Evolutionary conservation across 1,139 yeast species (phyloP).

Genomic region (Geotrichum klebahnii): DNA sequence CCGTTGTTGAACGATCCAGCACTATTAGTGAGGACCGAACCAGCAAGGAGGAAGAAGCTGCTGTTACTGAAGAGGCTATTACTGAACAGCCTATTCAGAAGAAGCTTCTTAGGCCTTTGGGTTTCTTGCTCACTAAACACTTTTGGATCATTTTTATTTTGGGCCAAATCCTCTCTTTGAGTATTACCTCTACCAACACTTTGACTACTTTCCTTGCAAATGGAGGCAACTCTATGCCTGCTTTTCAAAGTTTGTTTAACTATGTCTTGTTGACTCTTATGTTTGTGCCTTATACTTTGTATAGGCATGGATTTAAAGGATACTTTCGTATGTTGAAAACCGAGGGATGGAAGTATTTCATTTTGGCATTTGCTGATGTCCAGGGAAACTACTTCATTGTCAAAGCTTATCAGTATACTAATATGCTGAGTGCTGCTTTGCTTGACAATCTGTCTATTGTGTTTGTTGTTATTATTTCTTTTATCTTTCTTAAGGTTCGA

Average conservation of each 20-base stretch:
- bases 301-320: constrained; percentile 39
- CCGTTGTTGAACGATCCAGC: background rate
- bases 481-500: constrained; percentile 42
- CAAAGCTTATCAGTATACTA: constrained; percentile 45
- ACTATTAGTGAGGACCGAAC: background rate
- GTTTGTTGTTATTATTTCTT: constrained; percentile 43
- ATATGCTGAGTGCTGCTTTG: constrained; percentile 43
- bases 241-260: constrained; percentile 44
- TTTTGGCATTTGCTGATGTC: constrained; percentile 45
- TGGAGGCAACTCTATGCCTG: constrained; percentile 43
- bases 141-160: constrained; percentile 44
- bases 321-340: constrained; percentile 33
- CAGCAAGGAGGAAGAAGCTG: constrained; percentile 3
- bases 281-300: constrained; percentile 42
- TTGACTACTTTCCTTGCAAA: constrained; percentile 42
- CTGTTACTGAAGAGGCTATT: background rate
- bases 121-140: constrained; percentile 37
- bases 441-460: constrained; percentile 46
- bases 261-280: constrained; percentile 40
- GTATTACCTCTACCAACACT: constrained; percentile 45
- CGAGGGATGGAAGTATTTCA: constrained; percentile 45
- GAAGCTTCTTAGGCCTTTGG: constrained; percentile 27
- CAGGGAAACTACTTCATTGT: constrained; percentile 47
- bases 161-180: constrained; percentile 44
- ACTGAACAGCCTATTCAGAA: background rate